Base-by-base conservation (phyloP, 176 grass and related monocot genomes). In the Aegilops bicornis region DNA sequence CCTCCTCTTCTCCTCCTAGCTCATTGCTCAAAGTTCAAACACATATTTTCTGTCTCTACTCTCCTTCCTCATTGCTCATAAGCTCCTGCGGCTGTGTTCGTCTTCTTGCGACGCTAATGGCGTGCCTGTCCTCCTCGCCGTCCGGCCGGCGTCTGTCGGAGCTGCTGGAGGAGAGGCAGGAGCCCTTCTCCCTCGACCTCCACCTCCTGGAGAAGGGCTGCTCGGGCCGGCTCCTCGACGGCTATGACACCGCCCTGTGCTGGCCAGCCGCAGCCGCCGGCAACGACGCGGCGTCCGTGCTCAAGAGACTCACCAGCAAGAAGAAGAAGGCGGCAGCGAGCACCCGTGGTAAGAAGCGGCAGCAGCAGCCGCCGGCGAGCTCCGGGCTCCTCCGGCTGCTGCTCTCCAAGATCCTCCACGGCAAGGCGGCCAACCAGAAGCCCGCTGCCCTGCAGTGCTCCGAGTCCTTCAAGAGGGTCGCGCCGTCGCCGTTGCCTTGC, bases 171-270 rank as follows among this genome's bases (percentile, higher is more conserved):
- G 92, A 99, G 79, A 76, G 89, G 83, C 97, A 99, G 88, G 97
- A 99, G 80, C 97, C 97, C 0, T 99, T 99, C 89, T 73, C 37
- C 70, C 84, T 99, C 1, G 92, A 99, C 58, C 39, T 91, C 1
- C 95, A 99, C 86, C 97, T 99, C 10, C 61, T 92, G 13, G 97
- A 99, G 86, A 93, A 93, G 48, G 97, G 97, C 3, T 93, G 89
- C 86, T 85, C 87, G 3, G 35, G 78, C 13, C 78, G 73, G 36
- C 64, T 94, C 81, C 82, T 94, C 48, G 86, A 93, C 6, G 64
- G 77, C 42, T 89, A 95, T 59, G 80, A 87, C 69, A 67, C 89
- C 30, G 86, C 70, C 0, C 22, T 89, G 37, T 98, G 96, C 42
- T 98, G 93, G 93, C 96, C 96, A 13, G 36, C 85, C 20, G 70